Base-by-base conservation (phyloP, 257 asterid genomes). In the Ilex aquifolium region DNA sequence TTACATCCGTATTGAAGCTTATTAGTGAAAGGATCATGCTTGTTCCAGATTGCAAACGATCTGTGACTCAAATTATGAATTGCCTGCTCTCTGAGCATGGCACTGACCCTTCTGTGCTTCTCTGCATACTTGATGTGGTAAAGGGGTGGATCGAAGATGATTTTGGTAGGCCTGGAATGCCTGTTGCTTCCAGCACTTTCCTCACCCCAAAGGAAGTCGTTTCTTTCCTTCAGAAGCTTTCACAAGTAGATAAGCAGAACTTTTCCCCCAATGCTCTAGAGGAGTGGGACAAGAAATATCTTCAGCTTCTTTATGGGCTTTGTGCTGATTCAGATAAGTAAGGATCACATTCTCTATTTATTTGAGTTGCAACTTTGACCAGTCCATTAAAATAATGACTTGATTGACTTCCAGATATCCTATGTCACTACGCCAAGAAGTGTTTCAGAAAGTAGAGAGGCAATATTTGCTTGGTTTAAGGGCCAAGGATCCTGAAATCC, bases 401-500 rank as follows among this genome's bases (percentile, higher is more conserved):
- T 66, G 57, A 54, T 71, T 84, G 56, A 39, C 65, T 75, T 82
- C 71, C 95, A 93, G 99, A 76, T 87, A 83, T 73, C 82, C 88
- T 74, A 77, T 74, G 56, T 62, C 94, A 10, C 70, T 85, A 70
- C 92, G 96, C 31, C 88, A 90, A 67, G 99, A 93, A 67, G 95
- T 93, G 79, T 90, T 93, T 73, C 95, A 82, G 87, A 93, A 87
- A 78, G 97, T 93, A 68, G 99, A 93, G 95, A 80, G 97, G 76
- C 97, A 81, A 69, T 87, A 72, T 78, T 83, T 93, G 71, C 88
- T 90, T 72, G 99, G 99, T 70, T 81, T 93, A 73, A 83, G 97
- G 44, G 96, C 99, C 39, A 90, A 78, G 76, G 91, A 93, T 84
- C 96, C 99, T 66, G 84, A 81, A 65, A 77, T 77, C 77, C 80